A percentile compares a stretch with the other conserved stretches of the same genome.
Evolutionary conservation across 352 stramenopile genomes (phyloP).

Genomic region (Phytophthora pinifolia): DNA sequence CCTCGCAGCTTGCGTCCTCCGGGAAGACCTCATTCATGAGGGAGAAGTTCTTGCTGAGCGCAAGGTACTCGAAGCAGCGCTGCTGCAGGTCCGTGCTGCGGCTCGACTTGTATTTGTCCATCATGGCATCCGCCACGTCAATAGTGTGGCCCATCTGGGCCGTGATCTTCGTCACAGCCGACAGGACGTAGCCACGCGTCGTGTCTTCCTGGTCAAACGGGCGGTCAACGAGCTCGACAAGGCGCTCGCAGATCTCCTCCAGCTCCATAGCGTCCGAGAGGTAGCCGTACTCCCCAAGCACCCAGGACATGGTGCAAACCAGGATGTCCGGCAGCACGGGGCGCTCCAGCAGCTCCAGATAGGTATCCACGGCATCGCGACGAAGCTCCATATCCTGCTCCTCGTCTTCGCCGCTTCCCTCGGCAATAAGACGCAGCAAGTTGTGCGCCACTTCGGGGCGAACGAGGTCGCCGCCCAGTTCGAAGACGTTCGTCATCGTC

Average conservation of each 20-base stretch:
- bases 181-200: conserved; percentile 96
- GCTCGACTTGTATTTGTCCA: conserved; percentile 97
- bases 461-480: conserved; percentile 96
- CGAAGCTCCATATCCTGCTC: conserved; percentile 96
- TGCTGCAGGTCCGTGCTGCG: conserved; percentile 97
- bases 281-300: conserved; percentile 99
- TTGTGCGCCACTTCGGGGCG: conserved; percentile 97
- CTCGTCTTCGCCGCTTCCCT: conserved; percentile 97
- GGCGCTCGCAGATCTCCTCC: conserved; percentile 93
- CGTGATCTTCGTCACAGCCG: conserved; percentile 98
- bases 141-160: conserved; percentile 93
- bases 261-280: conserved; percentile 93
- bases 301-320: conserved; percentile 98
- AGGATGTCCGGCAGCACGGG: conserved; percentile 95
- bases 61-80: conserved; percentile 98
- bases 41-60: conserved; percentile 90
- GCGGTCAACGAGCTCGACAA: conserved; percentile 93
- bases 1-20: conserved; percentile 96
- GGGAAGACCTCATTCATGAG: conserved; percentile 94
- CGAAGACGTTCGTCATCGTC: conserved; percentile 97
- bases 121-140: conserved; percentile 90
- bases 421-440: conserved; percentile 97
- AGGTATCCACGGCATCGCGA: conserved; percentile 96
- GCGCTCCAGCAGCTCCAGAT: conserved; percentile 95
- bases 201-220: conserved; percentile 86